A percentile compares a stretch with the other conserved stretches of the same genome.
Evolutionary conservation across 164 flowering plant species (phyloP).

Genomic region (Nymphaea colorata): DNA sequence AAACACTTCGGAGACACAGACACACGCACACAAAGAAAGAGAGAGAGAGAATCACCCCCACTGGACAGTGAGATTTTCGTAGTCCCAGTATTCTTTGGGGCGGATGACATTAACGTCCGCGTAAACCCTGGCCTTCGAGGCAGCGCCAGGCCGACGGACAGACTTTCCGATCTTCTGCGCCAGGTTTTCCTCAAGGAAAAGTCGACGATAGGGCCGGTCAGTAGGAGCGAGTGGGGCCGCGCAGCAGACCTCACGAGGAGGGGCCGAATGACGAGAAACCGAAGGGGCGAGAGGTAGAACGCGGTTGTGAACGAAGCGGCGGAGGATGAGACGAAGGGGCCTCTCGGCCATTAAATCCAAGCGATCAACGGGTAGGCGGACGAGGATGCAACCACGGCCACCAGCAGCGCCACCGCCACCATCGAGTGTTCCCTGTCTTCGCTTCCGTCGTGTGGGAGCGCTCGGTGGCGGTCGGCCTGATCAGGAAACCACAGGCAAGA

Average conservation of each 20-base stretch:
- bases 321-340: slow-evolving; percentile 29
- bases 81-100: slow-evolving; percentile 94
- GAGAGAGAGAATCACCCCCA: slow-evolving; percentile 52
- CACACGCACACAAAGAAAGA: no score
- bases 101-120: slow-evolving; percentile 73
- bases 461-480: no score
- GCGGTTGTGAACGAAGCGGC: slow-evolving; percentile 5
- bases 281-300: background rate
- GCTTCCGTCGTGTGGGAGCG: no score
- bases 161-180: slow-evolving; percentile 87
- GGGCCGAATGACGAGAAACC: background rate
- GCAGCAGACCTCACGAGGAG: slow-evolving; percentile 19
- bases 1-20: no score
- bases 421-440: no score
- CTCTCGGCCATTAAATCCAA: slow-evolving; percentile 46
- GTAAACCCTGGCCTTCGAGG: slow-evolving; percentile 87
- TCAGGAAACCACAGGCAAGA: no score
- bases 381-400: no score
- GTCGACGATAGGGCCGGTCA: slow-evolving; percentile 5
- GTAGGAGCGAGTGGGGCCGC: slow-evolving; percentile 11
- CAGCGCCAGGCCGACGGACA: slow-evolving; percentile 72
- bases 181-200: slow-evolving; percentile 40
- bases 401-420: no score
- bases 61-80: slow-evolving; percentile 79
- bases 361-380: no score